Conservation (phyloP, 768 basidiomycete species). For the Psilocybe sp. region DNA sequence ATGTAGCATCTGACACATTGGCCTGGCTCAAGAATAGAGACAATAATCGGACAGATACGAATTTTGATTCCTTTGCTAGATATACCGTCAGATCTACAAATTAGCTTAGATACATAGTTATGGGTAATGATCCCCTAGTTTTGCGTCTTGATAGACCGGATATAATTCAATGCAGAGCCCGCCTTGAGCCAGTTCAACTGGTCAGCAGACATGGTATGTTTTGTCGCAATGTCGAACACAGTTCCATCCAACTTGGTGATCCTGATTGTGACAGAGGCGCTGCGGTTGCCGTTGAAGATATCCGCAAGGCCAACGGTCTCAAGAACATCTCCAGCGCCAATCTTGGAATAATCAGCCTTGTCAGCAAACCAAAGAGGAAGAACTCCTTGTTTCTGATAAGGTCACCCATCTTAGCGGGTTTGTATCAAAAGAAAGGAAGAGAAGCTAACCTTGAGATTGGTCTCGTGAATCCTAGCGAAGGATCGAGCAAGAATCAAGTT, state of each 20-base stretch:
- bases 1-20: slow-evolving; percentile 58
- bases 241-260: slow-evolving; percentile 69
- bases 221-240: slow-evolving; percentile 64
- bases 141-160: slow-evolving; percentile 53
- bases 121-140: background rate
- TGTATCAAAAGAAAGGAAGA: background rate
- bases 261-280: slow-evolving; percentile 49
- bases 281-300: slow-evolving; percentile 49
- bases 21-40: slow-evolving; percentile 25
- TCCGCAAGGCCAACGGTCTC: slow-evolving; percentile 82
- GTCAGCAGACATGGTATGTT: slow-evolving; percentile 88
- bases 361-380: slow-evolving; percentile 93
- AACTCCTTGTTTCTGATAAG: slow-evolving; percentile 88
- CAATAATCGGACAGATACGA: background rate
- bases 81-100: slow-evolving; percentile 11
- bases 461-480: slow-evolving; percentile 98
- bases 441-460: slow-evolving; percentile 79
- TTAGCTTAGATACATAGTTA: background rate
- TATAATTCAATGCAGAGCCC: slow-evolving; percentile 89
- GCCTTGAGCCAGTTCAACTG: slow-evolving; percentile 88
- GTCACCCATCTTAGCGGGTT: background rate
- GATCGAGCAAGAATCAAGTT: slow-evolving; percentile 86
- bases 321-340: slow-evolving; percentile 78
- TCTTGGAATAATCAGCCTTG: slow-evolving; percentile 80
- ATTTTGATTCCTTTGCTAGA: slow-evolving; percentile 7